Conservation (phyloP, 805 yeast species). For the Zygoascus flipseniorum region DNA sequence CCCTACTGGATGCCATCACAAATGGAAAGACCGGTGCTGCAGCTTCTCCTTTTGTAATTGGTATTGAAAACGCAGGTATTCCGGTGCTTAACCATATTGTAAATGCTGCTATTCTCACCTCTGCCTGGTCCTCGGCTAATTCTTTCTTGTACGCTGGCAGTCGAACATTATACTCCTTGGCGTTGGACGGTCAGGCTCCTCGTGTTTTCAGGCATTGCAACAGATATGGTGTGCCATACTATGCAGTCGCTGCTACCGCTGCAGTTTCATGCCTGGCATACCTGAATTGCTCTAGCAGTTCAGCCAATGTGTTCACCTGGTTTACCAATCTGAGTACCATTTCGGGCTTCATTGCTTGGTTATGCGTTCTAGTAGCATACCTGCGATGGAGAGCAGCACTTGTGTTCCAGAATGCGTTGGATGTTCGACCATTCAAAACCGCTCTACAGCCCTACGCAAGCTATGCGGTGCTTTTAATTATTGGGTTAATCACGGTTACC, state of each 20-base stretch:
- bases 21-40: slow-evolving; percentile 58
- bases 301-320: slow-evolving; percentile 54
- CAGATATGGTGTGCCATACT: slow-evolving; percentile 62
- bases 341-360: slow-evolving; percentile 61
- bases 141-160: slow-evolving; percentile 55
- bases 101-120: slow-evolving; percentile 46
- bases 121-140: slow-evolving; percentile 51
- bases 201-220: slow-evolving; percentile 52
- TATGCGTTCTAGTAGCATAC: slow-evolving; percentile 44
- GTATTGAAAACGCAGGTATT: slow-evolving; percentile 45
- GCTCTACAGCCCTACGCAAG: slow-evolving; percentile 50
- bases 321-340: slow-evolving; percentile 56
- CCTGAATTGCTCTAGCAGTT: slow-evolving; percentile 52
- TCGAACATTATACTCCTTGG: slow-evolving; percentile 46
- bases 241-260: slow-evolving; percentile 58
- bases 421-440: slow-evolving; percentile 52
- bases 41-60: slow-evolving; percentile 52
- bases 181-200: slow-evolving; percentile 60
- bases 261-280: slow-evolving; percentile 53
- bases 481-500: slow-evolving; percentile 50
- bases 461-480: slow-evolving; percentile 43
- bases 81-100: slow-evolving; percentile 45
- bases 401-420: slow-evolving; percentile 40
- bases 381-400: slow-evolving; percentile 61
- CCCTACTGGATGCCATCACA: slow-evolving; percentile 39